Base-by-base conservation (phyloP, 305 asterid genomes). In the Solanum hybrid region DNA sequence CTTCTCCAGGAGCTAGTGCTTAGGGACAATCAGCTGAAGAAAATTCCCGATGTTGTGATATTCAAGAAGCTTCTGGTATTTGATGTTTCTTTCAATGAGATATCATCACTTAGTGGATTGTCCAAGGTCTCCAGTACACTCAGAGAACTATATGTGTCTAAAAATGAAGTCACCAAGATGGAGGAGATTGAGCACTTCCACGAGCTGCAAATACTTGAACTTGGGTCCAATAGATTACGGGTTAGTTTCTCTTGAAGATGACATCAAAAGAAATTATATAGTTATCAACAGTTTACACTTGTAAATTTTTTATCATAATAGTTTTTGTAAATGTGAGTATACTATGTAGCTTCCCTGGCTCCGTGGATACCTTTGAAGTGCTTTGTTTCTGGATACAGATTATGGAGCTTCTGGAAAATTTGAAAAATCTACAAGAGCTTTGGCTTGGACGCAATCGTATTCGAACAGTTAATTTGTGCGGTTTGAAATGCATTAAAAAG, bases 381-480 rank as follows among this genome's bases (percentile, higher is more conserved):
- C 88, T 88, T 88, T 79, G 60, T 64, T 80, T 71, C 14, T 27
- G 64, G 71, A 32, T 85, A 77, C 88, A 93, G 99, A 96, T 95
- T 32, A 96, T 96, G 95, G 99, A 95, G 94, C 97, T 95, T 91
- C 93, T 96, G 87, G 95, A 94, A 29, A 96, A 91, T 89, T 90
- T 94, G 86, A 88, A 93, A 88, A 90, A 90, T 89, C 94, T 97
- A 92, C 95, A 96, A 94, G 99, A 97, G 95, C 92, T 97, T 86
- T 97, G 98, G 99, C 97, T 97, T 71, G 99, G 99, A 85, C 98
- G 97, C 90, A 97, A 97, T 90, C 98, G 99, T 51, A 96, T 97
- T 71, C 95, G 96, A 89, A 90, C 92, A 66, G 94, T 97, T 90
- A 91, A 97, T 89, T 94, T 97, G 29, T 96, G 99, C 69, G 98